Evolutionary conservation across 1,284 basidiomycete genomes (phyloP).

Genomic region (Xerocomus minutiporus): DNA sequence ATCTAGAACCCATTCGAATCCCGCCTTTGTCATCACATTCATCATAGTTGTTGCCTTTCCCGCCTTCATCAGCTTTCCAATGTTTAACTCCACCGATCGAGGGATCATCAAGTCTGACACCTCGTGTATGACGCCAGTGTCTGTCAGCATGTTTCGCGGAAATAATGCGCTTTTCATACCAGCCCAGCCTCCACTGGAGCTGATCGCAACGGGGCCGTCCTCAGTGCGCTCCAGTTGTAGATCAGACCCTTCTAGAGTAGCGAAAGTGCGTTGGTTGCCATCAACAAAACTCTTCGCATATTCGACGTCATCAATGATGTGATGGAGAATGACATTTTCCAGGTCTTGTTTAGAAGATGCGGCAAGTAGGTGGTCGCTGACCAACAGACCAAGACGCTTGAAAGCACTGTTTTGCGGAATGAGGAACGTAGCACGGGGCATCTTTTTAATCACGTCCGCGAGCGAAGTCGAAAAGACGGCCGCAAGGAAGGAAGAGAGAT

Average conservation of each 20-base stretch:
- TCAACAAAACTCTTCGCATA: constrained; percentile 65
- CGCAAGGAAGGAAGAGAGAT: constrained; percentile 87
- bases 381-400: constrained; percentile 75
- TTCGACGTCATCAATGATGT: constrained; percentile 73
- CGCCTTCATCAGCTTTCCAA: constrained; percentile 87
- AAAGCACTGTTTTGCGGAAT: constrained; percentile 90
- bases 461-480: constrained; percentile 82
- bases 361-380: constrained; percentile 82
- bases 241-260: constrained; percentile 72
- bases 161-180: constrained; percentile 58
- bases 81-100: constrained; percentile 78
- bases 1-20: constrained; percentile 86
- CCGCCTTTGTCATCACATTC: constrained; percentile 76
- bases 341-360: constrained; percentile 74
- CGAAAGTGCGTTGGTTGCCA: constrained; percentile 64
- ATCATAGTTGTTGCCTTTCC: constrained; percentile 86
- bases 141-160: constrained; percentile 68
- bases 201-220: constrained; percentile 50
- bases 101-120: constrained; percentile 88
- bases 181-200: constrained; percentile 71
- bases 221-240: constrained; percentile 51
- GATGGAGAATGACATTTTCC: constrained; percentile 80
- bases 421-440: constrained; percentile 76
- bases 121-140: constrained; percentile 90
- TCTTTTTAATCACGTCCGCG: constrained; percentile 62